Base-by-base conservation (phyloP, 441 rosid genomes). In the Kokia cookei region DNA sequence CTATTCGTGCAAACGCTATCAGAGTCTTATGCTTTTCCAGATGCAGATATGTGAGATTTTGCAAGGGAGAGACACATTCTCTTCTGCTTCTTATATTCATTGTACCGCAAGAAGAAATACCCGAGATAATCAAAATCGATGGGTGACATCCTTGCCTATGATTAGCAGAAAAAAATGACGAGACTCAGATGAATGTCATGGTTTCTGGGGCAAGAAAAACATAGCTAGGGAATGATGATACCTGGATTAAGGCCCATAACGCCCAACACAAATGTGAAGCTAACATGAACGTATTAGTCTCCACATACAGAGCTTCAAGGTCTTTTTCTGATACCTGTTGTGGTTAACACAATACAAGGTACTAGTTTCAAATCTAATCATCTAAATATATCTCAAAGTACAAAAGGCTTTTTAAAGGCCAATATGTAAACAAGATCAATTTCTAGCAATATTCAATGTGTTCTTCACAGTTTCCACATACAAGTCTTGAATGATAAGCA, bases 161-260 rank as follows among this genome's bases (percentile, higher is more conserved):
- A 61, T 72, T 29, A 72, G 61, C 60, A 22, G 27, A 3, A 35
- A n/a, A 61, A 35, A 35, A 8, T 7, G 45, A 42, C 45, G 0
- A 7, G 24, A 57, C 13, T 51, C 26, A 43, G 66, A 57, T 51
- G 66, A 27, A 47, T n/a, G 65, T 35, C 68, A 45, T 1, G 53
- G 11, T 73, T 61, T 19, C 43, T 15, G 61, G 63, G 50, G 50
- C n/a, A 65, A 22, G 72, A 64, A 50, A 69, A 14, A 17, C 70
- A 53, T 17, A 55, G 29, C 12, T 17, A 51, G 43, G 27, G 40
- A 5, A 59, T 50, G 27, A 45, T 17, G 19, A 24, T 83, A 92
- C 99, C 98, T 96, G 99, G 77, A 96, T 96, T 62, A 96, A 80
- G 5, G 95, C 94, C 99, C 99, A 96, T 75, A 91, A 78, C 15